Conservation (phyloP, 2,329 filamentous ascomycete genomes). For the Ophiobolus disseminans region DNA sequence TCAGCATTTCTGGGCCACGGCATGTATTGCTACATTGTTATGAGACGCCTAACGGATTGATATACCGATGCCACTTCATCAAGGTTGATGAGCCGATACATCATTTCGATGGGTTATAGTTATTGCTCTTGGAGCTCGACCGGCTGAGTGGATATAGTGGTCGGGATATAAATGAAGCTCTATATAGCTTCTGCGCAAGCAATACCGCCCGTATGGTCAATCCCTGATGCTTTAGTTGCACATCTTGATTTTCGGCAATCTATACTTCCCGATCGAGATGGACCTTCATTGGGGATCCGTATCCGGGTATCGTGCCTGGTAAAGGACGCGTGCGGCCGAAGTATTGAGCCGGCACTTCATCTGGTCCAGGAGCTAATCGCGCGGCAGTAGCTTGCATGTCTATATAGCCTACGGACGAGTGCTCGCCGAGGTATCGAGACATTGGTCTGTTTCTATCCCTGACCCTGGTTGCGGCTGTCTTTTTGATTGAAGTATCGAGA, state of each 20-base stretch:
- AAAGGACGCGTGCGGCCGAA: background rate
- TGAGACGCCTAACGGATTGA: background rate
- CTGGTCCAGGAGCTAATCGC: background rate
- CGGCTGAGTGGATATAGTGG: conserved; percentile 8
- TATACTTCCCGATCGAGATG: background rate
- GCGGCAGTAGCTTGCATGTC: conserved; percentile 4
- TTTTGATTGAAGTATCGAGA: too few relatives aligned
- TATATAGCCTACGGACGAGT: background rate
- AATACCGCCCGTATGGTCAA: conserved; percentile 11
- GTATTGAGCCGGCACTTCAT: conserved; percentile 9
- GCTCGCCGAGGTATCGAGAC: too few relatives aligned
- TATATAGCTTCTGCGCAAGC: background rate
- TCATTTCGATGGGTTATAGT: background rate
- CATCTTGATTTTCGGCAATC: conserved; percentile 11
- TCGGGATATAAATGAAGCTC: conserved; percentile 2
- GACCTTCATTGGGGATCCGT: background rate
- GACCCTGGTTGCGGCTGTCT: too few relatives aligned
- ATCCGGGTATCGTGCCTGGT: background rate
- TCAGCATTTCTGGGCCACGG: background rate
- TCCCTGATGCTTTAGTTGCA: background rate
- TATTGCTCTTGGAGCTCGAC: background rate
- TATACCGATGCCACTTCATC: conserved; percentile 7
- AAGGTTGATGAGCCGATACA: conserved; percentile 3
- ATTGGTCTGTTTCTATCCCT: too few relatives aligned
- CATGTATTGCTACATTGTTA: background rate